Evolutionary conservation across 2,329 filamentous ascomycete species (phyloP), one percentile per base, ranked within the genome.

Genomic region (Beauveria varroae): DNA sequence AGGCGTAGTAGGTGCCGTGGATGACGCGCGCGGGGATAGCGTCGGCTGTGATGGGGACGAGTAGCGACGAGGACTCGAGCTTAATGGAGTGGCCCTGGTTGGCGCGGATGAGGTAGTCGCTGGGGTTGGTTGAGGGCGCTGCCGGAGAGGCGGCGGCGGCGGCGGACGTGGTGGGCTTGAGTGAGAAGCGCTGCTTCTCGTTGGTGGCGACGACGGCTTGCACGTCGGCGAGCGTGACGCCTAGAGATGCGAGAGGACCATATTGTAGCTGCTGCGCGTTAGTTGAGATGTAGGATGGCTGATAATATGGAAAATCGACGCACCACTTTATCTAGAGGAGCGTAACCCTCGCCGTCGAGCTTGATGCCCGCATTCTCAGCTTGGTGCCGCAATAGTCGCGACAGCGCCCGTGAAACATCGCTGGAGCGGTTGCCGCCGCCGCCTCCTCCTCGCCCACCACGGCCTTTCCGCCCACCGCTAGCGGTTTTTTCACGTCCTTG

Each of bases 11-110:
- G 0, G 93, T 97, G 43, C 95, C 93, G 75, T 98, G 93, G 3
- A 98, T 84, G 3, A 92, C 90, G 0, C 81, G 78, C 0, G 78
- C 70, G 0, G 91, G 91, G 1, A 93, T 67, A 64, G 84, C 84
- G 26, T 69, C 81, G 7, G 71, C 75, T 40, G 81, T 81, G 1
- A 84, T 70, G 1, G 85, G 86, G 62, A 97, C 81, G 3, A 96
- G 83, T 2, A 96, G 81, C 0, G 82, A 82, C 52, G 87, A 84
- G n/a, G 85, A 85, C 30, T 90, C 87, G 41, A 86, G 76, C 69
- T 86, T 85, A 70, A 99, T 90, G 68, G 86, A 91, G 78, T 98
- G 95, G 60, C 95, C 95, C 77, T 98, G 95, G 70, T 96, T 96
- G 30, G 95, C 95, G 69, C 95, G 91, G 75, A 99, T 97, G 37